These are phyloP conservation scores for Akebia trifoliata DNA, from an alignment of 164 flowering plant genomes.

Conservation along the genomic window DNA sequence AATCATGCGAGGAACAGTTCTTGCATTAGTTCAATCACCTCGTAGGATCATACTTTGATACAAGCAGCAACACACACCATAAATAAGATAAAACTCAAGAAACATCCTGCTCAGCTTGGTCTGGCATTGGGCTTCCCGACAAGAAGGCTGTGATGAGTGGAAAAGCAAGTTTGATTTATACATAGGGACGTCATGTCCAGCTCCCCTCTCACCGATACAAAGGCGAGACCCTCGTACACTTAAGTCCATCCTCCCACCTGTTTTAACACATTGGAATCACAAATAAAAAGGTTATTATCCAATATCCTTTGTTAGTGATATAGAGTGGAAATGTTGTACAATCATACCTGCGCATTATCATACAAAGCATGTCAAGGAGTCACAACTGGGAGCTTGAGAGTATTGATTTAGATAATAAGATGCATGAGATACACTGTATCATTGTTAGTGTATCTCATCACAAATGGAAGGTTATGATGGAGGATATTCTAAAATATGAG, in stretches of 20 bases:
- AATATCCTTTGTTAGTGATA: neutral
- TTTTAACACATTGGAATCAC: neutral
- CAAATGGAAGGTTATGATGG: constrained; percentile 48
- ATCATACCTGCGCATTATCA: constrained; percentile 73
- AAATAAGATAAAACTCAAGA: constrained; percentile 11
- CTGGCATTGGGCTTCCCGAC: constrained; percentile 57
- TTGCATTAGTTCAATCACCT: too few relatives aligned
- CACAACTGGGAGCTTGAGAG: constrained; percentile 63
- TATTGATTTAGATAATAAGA: constrained; percentile 67
- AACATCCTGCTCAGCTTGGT: constrained; percentile 24
- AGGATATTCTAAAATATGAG: too few relatives aligned
- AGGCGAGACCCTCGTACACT: constrained; percentile 67
- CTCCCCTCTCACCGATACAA: constrained; percentile 91
- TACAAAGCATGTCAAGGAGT: constrained; percentile 86
- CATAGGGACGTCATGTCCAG: constrained; percentile 89
- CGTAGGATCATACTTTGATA: neutral
- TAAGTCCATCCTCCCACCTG: constrained; percentile 98
- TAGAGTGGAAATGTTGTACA: neutral
- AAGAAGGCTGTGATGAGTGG: constrained; percentile 55
- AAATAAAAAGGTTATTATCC: neutral
- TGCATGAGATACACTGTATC: constrained; percentile 78
- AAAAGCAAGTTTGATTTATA: constrained; percentile 69
- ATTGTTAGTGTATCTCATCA: constrained; percentile 71
- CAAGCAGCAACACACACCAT: neutral
- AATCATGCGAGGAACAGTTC: too few relatives aligned